Conservation (phyloP, 2,329 filamentous ascomycete genomes). For the Nannizzia gypsea region DNA sequence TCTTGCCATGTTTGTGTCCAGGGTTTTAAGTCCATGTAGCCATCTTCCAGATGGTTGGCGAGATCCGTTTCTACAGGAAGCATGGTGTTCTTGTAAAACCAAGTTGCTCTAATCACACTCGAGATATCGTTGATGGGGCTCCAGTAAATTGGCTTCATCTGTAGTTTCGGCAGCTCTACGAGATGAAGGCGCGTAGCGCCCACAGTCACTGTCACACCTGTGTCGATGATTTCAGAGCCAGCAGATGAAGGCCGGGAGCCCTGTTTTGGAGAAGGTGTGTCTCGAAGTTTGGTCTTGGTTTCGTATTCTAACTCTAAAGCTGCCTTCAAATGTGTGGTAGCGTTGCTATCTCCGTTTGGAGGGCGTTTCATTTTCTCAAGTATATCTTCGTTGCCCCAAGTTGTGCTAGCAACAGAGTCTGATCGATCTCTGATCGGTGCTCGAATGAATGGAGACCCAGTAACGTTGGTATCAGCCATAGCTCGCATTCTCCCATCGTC, state of each 20-base stretch:
- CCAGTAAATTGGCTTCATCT: conserved; percentile 97
- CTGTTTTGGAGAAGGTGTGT: background rate
- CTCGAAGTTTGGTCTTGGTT: conserved; percentile 9
- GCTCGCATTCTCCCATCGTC: conserved; percentile 15
- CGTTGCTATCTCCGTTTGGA: background rate
- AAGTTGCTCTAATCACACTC: conserved; percentile 72
- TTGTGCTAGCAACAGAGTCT: background rate
- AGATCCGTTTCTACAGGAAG: conserved; percentile 71
- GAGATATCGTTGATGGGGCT: conserved; percentile 82
- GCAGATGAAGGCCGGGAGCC: conserved; percentile 1
- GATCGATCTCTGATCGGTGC: conserved; percentile 23
- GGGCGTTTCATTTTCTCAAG: background rate
- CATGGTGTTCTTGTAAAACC: conserved; percentile 98
- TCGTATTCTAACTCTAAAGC: background rate
- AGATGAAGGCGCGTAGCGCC: conserved; percentile 83
- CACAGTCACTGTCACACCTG: conserved; percentile 57
- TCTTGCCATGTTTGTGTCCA: conserved; percentile 91
- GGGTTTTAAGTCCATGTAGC: conserved; percentile 72
- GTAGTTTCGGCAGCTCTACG: conserved; percentile 66
- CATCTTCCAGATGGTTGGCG: conserved; percentile 85
- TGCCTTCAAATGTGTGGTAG: background rate
- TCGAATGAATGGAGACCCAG: conserved; percentile 39
- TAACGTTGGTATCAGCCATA: conserved; percentile 27
- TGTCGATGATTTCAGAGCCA: conserved; percentile 19
- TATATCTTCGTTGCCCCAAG: conserved; percentile 1